Percentiles rank a stretch among this genome's conserved stretches.
phyloP scores from a whole-genome alignment of 2,329 filamentous ascomycete species.

The Bipolaris bicolor region DNA sequence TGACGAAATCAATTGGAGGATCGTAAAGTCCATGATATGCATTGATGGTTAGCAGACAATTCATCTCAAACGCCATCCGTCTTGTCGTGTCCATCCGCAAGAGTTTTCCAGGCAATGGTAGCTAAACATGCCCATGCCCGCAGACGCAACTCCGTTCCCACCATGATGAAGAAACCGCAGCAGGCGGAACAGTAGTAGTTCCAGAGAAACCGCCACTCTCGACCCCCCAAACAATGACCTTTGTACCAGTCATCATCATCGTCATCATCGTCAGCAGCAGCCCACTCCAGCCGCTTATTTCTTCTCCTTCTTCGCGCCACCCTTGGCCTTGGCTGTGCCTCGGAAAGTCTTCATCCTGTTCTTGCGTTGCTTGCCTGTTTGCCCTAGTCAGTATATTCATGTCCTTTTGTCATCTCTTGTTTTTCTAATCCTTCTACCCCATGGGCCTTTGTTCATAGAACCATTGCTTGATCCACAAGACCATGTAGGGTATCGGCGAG shows the following conservation, averaged over 20 bases:
- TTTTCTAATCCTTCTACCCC: background rate
- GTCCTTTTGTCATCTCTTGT: background rate
- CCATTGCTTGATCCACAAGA: constrained; percentile 13
- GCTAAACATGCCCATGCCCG: constrained; percentile 49
- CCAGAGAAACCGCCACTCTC: constrained; percentile 42
- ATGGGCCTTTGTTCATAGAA: constrained; percentile 14
- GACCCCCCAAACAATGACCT: constrained; percentile 39
- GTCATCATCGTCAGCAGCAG: background rate
- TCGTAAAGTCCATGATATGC: constrained; percentile 50
- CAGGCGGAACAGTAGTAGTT: constrained; percentile 40
- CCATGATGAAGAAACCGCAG: constrained; percentile 35
- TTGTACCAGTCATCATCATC: constrained; percentile 35
- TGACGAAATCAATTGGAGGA: constrained; percentile 22
- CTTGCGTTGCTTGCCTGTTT: constrained; percentile 99
- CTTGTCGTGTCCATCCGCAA: constrained; percentile 46
- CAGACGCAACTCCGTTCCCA: constrained; percentile 43
- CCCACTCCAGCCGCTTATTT: constrained; percentile 50
- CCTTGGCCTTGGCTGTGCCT: constrained; percentile 98
- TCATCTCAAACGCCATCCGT: constrained; percentile 50
- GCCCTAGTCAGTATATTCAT: constrained; percentile 40
- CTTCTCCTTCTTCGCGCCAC: constrained; percentile 90
- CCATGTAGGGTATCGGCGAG: constrained; percentile 9
- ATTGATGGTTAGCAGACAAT: constrained; percentile 49
- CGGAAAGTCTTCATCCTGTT: constrained; percentile 99
- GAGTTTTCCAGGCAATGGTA: constrained; percentile 49